Conservation (phyloP, 2,329 filamentous ascomycete species). For the Xylaria sp. region DNA sequence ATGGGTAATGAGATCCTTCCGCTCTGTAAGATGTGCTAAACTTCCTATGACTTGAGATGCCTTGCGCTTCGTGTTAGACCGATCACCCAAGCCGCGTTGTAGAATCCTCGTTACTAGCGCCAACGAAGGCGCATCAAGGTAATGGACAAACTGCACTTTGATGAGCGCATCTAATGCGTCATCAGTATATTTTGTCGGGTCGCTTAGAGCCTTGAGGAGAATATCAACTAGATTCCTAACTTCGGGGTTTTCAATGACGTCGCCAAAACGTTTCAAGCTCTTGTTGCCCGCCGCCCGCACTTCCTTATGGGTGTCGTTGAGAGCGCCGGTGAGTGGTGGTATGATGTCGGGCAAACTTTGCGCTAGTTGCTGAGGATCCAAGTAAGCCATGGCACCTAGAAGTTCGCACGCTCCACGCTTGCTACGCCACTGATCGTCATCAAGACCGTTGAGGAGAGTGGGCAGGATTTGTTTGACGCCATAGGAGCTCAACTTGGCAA, state of each 20-base stretch:
- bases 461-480: constrained; percentile 96
- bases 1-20: constrained; percentile 91
- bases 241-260: constrained; percentile 98
- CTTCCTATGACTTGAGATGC: constrained; percentile 98
- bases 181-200: constrained; percentile 96
- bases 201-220: constrained; percentile 93
- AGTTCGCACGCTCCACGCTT: constrained; percentile 98
- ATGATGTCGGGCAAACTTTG: constrained; percentile 95
- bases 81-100: constrained; percentile 88
- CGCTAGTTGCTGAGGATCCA: constrained; percentile 94
- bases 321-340: constrained; percentile 88
- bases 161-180: constrained; percentile 93
- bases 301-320: constrained; percentile 99
- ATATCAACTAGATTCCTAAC: constrained; percentile 92
- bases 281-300: constrained; percentile 91
- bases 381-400: constrained; percentile 96
- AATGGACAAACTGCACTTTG: constrained; percentile 98
- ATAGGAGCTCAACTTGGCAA: constrained; percentile 91
- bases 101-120: constrained; percentile 95
- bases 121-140: constrained; percentile 95
- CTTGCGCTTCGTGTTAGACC: constrained; percentile 95
- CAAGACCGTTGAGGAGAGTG: constrained; percentile 88
- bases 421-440: constrained; percentile 96
- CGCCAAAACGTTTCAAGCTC: constrained; percentile 96
- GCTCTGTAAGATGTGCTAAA: constrained; percentile 94